Base-by-base conservation (phyloP, 352 stramenopile genomes). In the Phytophthora constricta region DNA sequence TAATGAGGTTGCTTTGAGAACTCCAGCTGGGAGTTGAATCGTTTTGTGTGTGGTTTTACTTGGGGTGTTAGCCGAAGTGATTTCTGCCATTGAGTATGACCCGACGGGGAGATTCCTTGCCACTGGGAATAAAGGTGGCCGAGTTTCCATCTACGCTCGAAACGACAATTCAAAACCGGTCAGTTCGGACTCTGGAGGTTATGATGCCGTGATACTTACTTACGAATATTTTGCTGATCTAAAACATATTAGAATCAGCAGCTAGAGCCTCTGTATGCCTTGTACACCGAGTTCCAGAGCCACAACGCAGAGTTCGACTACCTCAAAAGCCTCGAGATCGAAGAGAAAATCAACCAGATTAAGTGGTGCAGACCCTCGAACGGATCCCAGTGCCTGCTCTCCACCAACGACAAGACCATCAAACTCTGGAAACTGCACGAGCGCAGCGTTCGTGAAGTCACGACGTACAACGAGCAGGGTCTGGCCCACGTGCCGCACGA, bases 301-400 rank as follows among this genome's bases (percentile, higher is more conserved):
- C 96, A 99, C 78, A 97, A 97, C 34, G 79, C 92, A n/a, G 96
- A 99, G 74, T 99, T 99, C 65, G 96, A 99, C 78, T 99, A 98
- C 81, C 79, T 99, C 42, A 99, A 98, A 72, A 98, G 90, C 61
- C 82, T 99, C 5, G 96, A 99, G 61, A 99, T 99, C 63, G 96
- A 99, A 65, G 96, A 98, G 68, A 98, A 98, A 63, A 98, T 99
- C 71, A 99, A 99, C 74, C 84, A 98, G 50, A 98, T 99, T 73
- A 96, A 97, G 67, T 99, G 94, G 91, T 98, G 92, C 61, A 77
- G 82, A n/a, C 73, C 83, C 9, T 89, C 82, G 41, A 96, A 93
- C 70, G 92, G 95, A 52, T 86, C 92, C n/a, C 78, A 96, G 46
- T 98, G 97, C 54, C 67, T 99, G 42, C 82, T 99, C 39, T 96